Evolutionary conservation across 352 stramenopile species (phyloP), one percentile per base, ranked within the genome.

Genomic region (Globisporangium canariense): DNA sequence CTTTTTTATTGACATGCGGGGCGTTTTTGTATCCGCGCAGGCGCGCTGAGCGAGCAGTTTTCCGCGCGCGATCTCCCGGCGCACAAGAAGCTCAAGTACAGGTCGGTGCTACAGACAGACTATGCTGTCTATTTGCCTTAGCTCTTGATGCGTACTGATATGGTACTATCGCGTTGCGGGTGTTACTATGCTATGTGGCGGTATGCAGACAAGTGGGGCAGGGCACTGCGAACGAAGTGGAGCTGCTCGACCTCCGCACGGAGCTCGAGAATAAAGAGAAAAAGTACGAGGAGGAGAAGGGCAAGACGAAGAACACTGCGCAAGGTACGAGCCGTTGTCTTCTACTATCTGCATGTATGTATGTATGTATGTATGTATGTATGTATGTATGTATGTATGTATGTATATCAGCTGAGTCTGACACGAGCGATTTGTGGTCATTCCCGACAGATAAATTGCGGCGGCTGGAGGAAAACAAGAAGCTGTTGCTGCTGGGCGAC

Each of bases 11-110:
- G 22, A 41, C 9, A 28, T 30, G 8, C 2, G 41, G 40, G 18
- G 4, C 20, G n/a, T 28, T 38, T 47, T 16, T 30, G 3, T 47
- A 45, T 34, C n/a, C 28, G 0, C 7, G 16, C 53, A 90, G 86
- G 86, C 41, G 82, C 89, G 62, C 41, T 93, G 22, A 94, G 84
- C 66, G 76, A 89, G 36, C 88, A 94, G 70, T 77, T 92, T 40
- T 92, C 88, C 14, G 86, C 88, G 22, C 83, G 86, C 22, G 88
- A 96, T 64, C 79, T 94, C 25, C 88, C 86, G 2, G 81, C 78
- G 16, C 88, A 96, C 64, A 92, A 72, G 34, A 90, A 83, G 58
- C 78, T 96, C 66, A 96, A 96, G 74, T 82, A 84, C 40, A 76
- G 88, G 80, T 94, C 54, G n/a, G 67, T 50, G 25, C 25, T 28